A percentile compares a stretch with the other conserved stretches of the same genome.
Conservation (phyloP, 2,329 filamentous ascomycete species). For the Colletotrichum orchidophilum region DNA sequence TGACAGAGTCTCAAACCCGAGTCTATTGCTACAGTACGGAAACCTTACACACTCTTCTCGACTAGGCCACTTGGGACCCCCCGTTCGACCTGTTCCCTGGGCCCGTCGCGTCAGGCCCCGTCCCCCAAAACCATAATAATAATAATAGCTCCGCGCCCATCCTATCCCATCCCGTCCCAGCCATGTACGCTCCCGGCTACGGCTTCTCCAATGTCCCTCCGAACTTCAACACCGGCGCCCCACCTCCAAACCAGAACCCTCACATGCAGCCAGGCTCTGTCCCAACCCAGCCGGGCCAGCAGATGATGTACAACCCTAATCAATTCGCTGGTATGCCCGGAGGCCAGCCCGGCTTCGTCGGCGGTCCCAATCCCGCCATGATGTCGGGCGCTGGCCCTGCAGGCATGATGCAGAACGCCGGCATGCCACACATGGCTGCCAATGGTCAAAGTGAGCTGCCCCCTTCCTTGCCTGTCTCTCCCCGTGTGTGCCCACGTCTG, state of each 20-base stretch:
- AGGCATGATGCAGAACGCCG: conserved; percentile 71
- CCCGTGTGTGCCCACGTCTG: conserved; percentile 8
- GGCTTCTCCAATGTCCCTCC: conserved; percentile 59
- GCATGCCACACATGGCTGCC: conserved; percentile 66
- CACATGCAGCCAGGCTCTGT: conserved; percentile 55
- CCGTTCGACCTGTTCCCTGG: conserved; percentile 14
- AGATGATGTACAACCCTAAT: conserved; percentile 69
- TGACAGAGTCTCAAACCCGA: conserved; percentile 24
- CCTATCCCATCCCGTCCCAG: conserved; percentile 34
- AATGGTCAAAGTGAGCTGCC: conserved; percentile 68
- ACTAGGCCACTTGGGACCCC: conserved; percentile 16
- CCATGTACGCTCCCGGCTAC: conserved; percentile 67
- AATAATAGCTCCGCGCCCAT: conserved; percentile 30
- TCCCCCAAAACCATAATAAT: conserved; percentile 33
- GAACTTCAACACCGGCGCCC: conserved; percentile 60
- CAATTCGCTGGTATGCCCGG: conserved; percentile 61
- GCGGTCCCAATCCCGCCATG: conserved; percentile 63
- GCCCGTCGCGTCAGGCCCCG: conserved; percentile 15
- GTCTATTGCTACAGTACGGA: conserved; percentile 18
- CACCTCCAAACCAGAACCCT: conserved; percentile 54
- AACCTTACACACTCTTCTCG: not conserved
- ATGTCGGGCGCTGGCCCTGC: conserved; percentile 61
- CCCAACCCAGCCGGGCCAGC: conserved; percentile 54
- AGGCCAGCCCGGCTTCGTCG: conserved; percentile 59
- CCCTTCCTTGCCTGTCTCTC: conserved; percentile 38